A percentile compares a stretch with the other conserved stretches of the same genome.
Conservation (phyloP, 257 asterid species). For the Leptodermis oblonga region DNA sequence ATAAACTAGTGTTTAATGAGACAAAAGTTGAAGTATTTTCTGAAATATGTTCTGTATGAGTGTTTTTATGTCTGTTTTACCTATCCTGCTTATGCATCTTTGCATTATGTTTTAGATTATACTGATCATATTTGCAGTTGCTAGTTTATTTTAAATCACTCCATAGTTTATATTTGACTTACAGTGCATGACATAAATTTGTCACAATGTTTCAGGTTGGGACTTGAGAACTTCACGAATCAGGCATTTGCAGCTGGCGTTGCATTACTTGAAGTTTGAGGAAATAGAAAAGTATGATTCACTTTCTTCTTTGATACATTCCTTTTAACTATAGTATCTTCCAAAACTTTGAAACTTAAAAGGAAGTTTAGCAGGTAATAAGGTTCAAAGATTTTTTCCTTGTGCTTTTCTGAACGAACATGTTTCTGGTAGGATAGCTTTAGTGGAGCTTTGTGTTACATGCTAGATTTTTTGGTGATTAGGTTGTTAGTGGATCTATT, state of each 20-base stretch:
- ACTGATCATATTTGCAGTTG: conserved; percentile 3
- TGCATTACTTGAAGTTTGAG: conserved; percentile 77
- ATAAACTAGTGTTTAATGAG: not conserved
- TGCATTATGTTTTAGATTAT: not conserved
- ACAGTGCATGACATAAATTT: conserved; percentile 6
- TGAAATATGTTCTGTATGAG: not conserved
- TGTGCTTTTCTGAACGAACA: not conserved
- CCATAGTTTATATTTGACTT: not conserved
- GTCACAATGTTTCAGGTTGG: conserved; percentile 60
- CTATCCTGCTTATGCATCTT: not conserved
- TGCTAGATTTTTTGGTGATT: not conserved
- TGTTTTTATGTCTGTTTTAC: not conserved
- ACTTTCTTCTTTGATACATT: not conserved
- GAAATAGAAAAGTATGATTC: conserved; percentile 73
- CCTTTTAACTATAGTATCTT: not conserved
- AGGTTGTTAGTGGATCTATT: not conserved
- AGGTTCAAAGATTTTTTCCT: not conserved
- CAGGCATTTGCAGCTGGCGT: conserved; percentile 83
- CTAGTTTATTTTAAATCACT: conserved; percentile 1
- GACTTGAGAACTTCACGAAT: conserved; percentile 66
- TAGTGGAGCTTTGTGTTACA: not conserved
- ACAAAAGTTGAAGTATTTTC: not conserved
- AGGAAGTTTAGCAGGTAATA: not conserved
- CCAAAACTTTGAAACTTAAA: not conserved
- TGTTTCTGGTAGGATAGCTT: not conserved